Conservation (phyloP, 108 stramenopile species). For the Cyclostephanos tholiformis region DNA sequence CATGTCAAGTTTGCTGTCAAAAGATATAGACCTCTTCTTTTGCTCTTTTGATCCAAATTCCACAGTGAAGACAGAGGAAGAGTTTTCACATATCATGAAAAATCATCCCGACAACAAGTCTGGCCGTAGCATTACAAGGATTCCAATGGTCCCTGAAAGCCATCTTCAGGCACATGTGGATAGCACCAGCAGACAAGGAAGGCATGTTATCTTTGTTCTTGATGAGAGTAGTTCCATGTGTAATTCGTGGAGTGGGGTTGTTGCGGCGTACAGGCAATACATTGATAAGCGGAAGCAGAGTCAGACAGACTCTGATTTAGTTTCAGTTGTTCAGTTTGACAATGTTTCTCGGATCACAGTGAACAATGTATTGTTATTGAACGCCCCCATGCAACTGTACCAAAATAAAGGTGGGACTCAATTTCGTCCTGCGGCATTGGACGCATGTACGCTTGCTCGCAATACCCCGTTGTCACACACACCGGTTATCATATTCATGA, state of each 20-base stretch:
- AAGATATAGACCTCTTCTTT: slow-evolving; percentile 59
- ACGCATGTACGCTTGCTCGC: slow-evolving; percentile 38
- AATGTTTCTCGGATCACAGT: slow-evolving; percentile 40
- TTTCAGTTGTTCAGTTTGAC: slow-evolving; percentile 62
- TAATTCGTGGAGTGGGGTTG: slow-evolving; percentile 55
- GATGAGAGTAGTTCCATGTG: slow-evolving; percentile 65
- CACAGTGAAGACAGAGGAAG: slow-evolving; percentile 52
- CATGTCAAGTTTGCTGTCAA: slow-evolving; percentile 38
- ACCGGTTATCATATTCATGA: slow-evolving; percentile 67
- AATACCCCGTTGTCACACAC: slow-evolving; percentile 45
- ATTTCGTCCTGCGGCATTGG: slow-evolving; percentile 53
- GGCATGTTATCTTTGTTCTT: slow-evolving; percentile 64
- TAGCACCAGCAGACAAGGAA: slow-evolving; percentile 1
- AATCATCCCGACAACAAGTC: slow-evolving; percentile 49
- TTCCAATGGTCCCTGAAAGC: slow-evolving; percentile 52
- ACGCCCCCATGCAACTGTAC: slow-evolving; percentile 33
- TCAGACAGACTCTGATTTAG: slow-evolving; percentile 56
- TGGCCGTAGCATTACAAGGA: slow-evolving; percentile 30
- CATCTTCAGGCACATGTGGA: not conserved
- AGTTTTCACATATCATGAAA: slow-evolving; percentile 29
- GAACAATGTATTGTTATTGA: slow-evolving; percentile 5
- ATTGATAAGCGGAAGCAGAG: slow-evolving; percentile 42
- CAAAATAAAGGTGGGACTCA: slow-evolving; percentile 44
- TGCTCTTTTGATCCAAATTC: slow-evolving; percentile 64
- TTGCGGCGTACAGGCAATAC: slow-evolving; percentile 54